A percentile compares a stretch with the other conserved stretches of the same genome.
Evolutionary conservation across 257 asterid genomes (phyloP).

Genomic region (Solanum bulbocastanum): DNA sequence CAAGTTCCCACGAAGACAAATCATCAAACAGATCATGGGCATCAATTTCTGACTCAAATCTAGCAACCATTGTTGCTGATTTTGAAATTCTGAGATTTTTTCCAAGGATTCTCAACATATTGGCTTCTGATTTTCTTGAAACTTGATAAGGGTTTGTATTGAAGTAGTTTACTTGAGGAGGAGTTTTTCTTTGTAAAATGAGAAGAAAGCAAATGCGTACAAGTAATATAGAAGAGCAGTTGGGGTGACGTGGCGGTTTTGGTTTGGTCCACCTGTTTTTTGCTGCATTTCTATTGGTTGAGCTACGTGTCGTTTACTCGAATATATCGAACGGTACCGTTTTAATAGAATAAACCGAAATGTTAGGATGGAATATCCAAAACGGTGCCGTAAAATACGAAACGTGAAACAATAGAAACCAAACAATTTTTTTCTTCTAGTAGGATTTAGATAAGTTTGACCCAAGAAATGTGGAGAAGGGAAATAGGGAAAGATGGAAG

Average conservation of each 20-base stretch:
- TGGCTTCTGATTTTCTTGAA: background rate
- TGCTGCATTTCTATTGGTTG: background rate
- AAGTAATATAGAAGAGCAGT: background rate
- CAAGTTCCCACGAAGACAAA: constrained; percentile 66
- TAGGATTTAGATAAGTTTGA: background rate
- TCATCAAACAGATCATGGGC: constrained; percentile 31
- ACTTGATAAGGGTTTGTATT: background rate
- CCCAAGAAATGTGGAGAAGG: background rate
- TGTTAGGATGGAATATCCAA: background rate
- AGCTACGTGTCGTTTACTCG: background rate
- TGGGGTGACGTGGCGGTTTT: background rate
- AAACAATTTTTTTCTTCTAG: background rate
- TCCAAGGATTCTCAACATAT: constrained; percentile 27
- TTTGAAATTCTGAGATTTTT: constrained; percentile 15
- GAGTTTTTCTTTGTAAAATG: background rate
- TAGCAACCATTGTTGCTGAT: constrained; percentile 25
- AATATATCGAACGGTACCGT: background rate
- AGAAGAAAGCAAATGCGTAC: background rate
- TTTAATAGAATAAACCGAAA: background rate
- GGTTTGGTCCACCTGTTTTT: background rate
- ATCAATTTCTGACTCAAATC: constrained; percentile 14
- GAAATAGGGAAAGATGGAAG: background rate
- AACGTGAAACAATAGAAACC: background rate
- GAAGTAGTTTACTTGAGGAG: background rate
- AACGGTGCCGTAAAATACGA: background rate